A percentile compares a stretch with the other conserved stretches of the same genome.
Evolutionary conservation across 2,329 filamentous ascomycete genomes (phyloP).

Genomic region (Cryphonectria parasitica): DNA sequence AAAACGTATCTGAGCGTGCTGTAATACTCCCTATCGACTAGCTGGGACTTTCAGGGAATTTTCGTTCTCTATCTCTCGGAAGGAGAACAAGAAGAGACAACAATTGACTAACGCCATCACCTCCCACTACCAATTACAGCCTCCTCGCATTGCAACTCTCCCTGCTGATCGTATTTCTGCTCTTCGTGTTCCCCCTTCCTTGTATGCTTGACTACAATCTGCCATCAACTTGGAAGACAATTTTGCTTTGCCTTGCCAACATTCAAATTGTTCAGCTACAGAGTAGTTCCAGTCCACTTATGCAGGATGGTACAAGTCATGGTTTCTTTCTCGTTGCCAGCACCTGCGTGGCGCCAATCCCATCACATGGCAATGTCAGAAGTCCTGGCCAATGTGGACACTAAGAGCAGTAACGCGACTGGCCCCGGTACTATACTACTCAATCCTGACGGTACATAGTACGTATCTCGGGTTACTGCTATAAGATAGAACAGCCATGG

Average conservation of each 20-base stretch:
- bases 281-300: not conserved
- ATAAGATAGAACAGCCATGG: too few relatives aligned
- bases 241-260: not conserved
- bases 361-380: constrained; percentile 17
- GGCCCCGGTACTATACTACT: not conserved
- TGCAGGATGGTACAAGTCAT: not conserved
- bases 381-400: not conserved
- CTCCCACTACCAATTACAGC: not conserved
- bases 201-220: not conserved
- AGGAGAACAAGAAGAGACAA: too few relatives aligned
- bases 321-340: not conserved
- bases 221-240: not conserved
- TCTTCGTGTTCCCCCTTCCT: not conserved
- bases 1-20: not conserved
- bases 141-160: not conserved
- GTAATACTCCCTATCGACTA: not conserved
- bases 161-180: not conserved
- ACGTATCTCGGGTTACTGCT: too few relatives aligned
- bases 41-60: too few relatives aligned
- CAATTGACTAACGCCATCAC: too few relatives aligned
- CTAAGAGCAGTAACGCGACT: not conserved
- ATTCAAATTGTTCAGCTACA: not conserved
- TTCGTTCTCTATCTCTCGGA: too few relatives aligned
- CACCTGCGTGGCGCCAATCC: not conserved
- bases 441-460: too few relatives aligned